Conservation (phyloP, 2,329 filamentous ascomycete genomes). For the Neurospora crassa region DNA sequence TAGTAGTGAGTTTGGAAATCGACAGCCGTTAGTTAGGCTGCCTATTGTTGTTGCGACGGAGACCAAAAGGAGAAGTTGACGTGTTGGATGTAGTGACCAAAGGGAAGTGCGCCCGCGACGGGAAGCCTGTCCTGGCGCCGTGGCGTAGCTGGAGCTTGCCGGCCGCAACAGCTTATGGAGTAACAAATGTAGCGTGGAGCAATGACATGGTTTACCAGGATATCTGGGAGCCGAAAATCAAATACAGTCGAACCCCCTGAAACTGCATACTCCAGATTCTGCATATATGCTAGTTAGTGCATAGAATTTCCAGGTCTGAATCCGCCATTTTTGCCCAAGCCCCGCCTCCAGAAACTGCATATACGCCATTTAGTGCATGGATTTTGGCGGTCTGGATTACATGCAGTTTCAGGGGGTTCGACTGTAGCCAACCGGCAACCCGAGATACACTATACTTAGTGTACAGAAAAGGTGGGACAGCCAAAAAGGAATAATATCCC, state of each 20-base stretch:
- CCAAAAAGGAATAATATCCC: not conserved
- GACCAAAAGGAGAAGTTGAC: not conserved
- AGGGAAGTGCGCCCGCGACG: not conserved
- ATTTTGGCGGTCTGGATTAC: no score
- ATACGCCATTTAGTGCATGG: no score
- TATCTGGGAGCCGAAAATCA: not conserved
- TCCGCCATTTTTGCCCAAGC: no score
- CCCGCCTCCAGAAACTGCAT: no score
- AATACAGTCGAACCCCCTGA: no score
- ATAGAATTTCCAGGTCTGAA: no score
- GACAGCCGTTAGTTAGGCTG: not conserved
- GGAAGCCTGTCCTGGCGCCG: not conserved
- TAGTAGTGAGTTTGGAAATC: not conserved
- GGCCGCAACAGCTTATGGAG: not conserved
- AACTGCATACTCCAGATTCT: no score
- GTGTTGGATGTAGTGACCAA: not conserved
- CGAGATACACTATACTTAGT: not conserved
- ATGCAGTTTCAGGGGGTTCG: no score
- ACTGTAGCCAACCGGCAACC: not conserved
- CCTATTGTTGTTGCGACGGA: not conserved
- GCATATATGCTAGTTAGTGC: no score
- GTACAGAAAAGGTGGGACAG: not conserved
- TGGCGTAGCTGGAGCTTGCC: not conserved
- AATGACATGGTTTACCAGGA: not conserved
- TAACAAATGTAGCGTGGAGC: not conserved